These are phyloP conservation scores for Exophiala sp. DNA, from an alignment of 2,329 filamentous ascomycete species.

Conservation along the genomic window DNA sequence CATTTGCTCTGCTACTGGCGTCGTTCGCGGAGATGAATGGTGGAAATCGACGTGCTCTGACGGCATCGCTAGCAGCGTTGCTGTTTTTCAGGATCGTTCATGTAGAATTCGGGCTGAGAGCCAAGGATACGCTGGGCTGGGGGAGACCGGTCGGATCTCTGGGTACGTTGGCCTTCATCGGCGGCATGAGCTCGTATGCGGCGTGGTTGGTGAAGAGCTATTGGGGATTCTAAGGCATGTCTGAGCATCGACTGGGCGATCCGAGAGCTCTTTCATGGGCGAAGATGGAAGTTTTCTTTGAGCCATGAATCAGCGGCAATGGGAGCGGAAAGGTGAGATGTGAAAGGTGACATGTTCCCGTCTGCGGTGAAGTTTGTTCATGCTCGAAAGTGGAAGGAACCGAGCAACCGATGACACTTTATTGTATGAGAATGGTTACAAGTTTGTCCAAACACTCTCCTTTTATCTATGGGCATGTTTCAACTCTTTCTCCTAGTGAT, in stretches of 20 bases:
- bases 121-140: slow-evolving; percentile 26
- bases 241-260: not conserved
- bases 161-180: slow-evolving; percentile 29
- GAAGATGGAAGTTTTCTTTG: too few species aligned
- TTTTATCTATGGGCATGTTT: too few species aligned
- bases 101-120: slow-evolving; percentile 37
- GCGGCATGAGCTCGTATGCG: slow-evolving; percentile 29
- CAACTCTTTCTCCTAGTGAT: too few species aligned
- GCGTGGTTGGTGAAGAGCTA: slow-evolving; percentile 32
- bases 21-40: slow-evolving; percentile 44
- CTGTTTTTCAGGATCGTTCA: slow-evolving; percentile 39
- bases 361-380: too few species aligned
- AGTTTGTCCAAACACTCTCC: too few species aligned
- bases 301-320: too few species aligned
- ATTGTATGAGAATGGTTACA: too few species aligned
- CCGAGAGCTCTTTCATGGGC: not conserved
- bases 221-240: slow-evolving; percentile 30
- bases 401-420: too few species aligned
- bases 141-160: slow-evolving; percentile 30
- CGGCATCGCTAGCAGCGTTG: slow-evolving; percentile 36
- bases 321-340: too few species aligned
- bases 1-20: slow-evolving; percentile 36
- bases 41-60: slow-evolving; percentile 36
- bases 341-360: too few species aligned
- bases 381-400: too few species aligned